phyloP scores from a whole-genome alignment of 1,139 yeast species.

The Wickerhamiella infanticola region DNA sequence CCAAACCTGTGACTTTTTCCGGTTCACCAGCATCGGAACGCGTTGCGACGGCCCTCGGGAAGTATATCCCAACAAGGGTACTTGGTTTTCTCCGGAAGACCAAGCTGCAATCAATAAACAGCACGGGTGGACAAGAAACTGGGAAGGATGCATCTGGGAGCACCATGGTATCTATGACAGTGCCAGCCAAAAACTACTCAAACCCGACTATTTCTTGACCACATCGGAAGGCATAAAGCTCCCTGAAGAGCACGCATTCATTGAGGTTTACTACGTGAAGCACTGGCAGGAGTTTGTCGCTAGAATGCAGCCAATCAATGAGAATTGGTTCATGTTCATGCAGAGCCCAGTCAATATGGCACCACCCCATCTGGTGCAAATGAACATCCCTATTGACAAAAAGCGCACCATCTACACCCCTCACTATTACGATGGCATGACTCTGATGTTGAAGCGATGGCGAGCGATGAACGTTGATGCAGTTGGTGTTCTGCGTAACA shows the following conservation, averaged over 20 bases:
- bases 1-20: conserved; percentile 47
- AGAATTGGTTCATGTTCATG: conserved; percentile 15
- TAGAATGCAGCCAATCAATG: conserved; percentile 6
- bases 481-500: conserved; percentile 70
- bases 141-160: conserved; percentile 70
- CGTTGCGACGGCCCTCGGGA: conserved; percentile 37
- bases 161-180: conserved; percentile 62
- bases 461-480: conserved; percentile 59
- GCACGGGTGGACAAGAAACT: conserved; percentile 60
- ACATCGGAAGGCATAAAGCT: neutral
- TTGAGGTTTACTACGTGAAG: conserved; percentile 10
- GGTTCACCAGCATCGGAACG: conserved; percentile 56
- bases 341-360: conserved; percentile 16
- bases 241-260: conserved; percentile 8
- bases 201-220: conserved; percentile 34
- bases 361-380: conserved; percentile 6
- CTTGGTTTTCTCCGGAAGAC: conserved; percentile 41
- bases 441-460: conserved; percentile 81
- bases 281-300: conserved; percentile 13
- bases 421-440: conserved; percentile 88
- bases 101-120: conserved; percentile 35
- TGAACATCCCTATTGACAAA: conserved; percentile 3
- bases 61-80: conserved; percentile 40
- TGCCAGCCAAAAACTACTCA: conserved; percentile 26
- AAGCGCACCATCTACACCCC: conserved; percentile 56